Evolutionary conservation across 2,329 filamentous ascomycete species (phyloP).

Genomic region (Venturia effusa): DNA sequence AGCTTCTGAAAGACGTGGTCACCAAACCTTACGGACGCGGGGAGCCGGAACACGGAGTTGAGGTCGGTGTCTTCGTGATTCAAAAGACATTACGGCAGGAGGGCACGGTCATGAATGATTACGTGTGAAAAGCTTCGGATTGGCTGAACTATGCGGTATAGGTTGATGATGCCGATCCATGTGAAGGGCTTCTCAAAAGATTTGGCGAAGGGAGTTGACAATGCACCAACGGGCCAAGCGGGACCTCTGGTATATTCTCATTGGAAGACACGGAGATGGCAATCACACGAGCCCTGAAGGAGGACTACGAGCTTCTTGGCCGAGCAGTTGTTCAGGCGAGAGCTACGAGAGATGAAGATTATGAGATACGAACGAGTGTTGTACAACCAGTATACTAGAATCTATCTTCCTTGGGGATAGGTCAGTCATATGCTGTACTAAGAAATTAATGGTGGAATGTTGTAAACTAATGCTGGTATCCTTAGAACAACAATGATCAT

Average conservation of each 20-base stretch:
- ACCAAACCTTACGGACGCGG: slow-evolving; percentile 35
- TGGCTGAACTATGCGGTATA: background rate
- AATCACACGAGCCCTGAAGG: background rate
- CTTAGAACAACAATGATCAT: too few species aligned
- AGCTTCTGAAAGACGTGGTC: slow-evolving; percentile 48
- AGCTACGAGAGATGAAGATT: background rate
- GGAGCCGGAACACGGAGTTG: slow-evolving; percentile 34
- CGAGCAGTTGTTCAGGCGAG: background rate
- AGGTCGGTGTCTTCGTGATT: slow-evolving; percentile 38
- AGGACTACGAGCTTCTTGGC: too few species aligned
- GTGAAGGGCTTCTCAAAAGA: background rate
- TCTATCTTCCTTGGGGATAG: too few species aligned
- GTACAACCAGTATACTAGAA: background rate
- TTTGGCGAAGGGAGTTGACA: background rate
- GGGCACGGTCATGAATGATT: background rate
- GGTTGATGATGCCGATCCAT: background rate
- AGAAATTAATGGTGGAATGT: too few species aligned
- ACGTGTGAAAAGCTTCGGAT: background rate
- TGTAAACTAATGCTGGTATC: too few species aligned
- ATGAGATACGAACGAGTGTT: background rate
- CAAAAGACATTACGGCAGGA: slow-evolving; percentile 15
- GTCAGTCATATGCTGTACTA: too few species aligned
- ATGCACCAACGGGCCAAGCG: too few species aligned
- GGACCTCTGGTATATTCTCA: too few species aligned
- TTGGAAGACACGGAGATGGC: too few species aligned